Conservation (phyloP, 2,329 filamentous ascomycete genomes). For the Trichoderma sp. region DNA sequence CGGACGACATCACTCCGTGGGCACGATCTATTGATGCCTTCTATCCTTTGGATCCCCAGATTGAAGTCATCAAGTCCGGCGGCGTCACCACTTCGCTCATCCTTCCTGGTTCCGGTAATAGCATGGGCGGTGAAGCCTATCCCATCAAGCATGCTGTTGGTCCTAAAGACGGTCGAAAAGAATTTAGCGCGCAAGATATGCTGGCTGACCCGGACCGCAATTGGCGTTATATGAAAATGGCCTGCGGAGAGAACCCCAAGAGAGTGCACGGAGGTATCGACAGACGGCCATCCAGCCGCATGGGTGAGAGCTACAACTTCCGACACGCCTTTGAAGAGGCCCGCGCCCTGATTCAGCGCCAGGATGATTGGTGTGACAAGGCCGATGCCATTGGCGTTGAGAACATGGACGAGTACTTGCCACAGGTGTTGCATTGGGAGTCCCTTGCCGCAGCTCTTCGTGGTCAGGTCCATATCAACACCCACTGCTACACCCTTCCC, state of each 20-base stretch:
- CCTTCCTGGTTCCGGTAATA: conserved; percentile 68
- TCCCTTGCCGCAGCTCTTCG: conserved; percentile 60
- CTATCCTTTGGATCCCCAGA: conserved; percentile 60
- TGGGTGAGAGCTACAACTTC: conserved; percentile 69
- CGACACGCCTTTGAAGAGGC: conserved; percentile 66
- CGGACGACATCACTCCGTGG: conserved; percentile 63
- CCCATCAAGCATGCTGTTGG: conserved; percentile 67
- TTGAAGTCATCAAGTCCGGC: conserved; percentile 68
- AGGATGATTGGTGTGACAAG: conserved; percentile 66
- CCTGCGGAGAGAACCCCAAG: conserved; percentile 69
- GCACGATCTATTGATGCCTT: conserved; percentile 65
- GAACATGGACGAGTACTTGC: conserved; percentile 56
- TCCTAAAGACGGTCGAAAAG: conserved; percentile 54
- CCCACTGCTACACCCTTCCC: conserved; percentile 68
- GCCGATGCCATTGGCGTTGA: conserved; percentile 51
- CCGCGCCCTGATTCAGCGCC: conserved; percentile 51
- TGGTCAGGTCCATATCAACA: conserved; percentile 67
- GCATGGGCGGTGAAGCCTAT: conserved; percentile 69
- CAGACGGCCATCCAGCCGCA: conserved; percentile 54
- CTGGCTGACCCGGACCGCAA: conserved; percentile 62
- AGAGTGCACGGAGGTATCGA: conserved; percentile 55
- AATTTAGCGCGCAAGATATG: conserved; percentile 62
- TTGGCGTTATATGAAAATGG: conserved; percentile 75
- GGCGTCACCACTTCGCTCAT: conserved; percentile 68
- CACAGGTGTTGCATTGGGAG: conserved; percentile 62